These are phyloP conservation scores for Ophiorrhiza pumila DNA, from an alignment of 257 asterid genomes.

Conservation along the genomic window DNA sequence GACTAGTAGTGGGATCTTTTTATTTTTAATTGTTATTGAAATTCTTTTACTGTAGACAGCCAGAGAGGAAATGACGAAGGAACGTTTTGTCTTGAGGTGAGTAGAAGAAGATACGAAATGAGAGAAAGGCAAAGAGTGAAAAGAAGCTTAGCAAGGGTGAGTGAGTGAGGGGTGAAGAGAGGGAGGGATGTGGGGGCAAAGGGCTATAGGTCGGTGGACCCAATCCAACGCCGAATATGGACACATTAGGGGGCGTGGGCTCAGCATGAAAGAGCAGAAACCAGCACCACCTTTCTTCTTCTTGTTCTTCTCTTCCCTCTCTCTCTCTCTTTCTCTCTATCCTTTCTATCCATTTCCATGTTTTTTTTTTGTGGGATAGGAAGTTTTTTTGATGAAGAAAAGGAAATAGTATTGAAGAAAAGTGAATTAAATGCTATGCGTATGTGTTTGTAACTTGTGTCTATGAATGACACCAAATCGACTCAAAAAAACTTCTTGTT, in stretches of 20 bases:
- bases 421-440: conserved; percentile 12
- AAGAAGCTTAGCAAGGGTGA: too few species aligned
- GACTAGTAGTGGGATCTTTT: conserved; percentile 33
- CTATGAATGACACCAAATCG: conserved; percentile 47
- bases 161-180: background rate
- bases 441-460: conserved; percentile 39
- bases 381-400: background rate
- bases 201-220: conserved; percentile 44
- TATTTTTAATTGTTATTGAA: background rate
- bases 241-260: conserved; percentile 50
- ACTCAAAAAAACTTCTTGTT: conserved; percentile 35
- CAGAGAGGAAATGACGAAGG: conserved; percentile 47
- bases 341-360: background rate
- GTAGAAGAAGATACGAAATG: conserved; percentile 40
- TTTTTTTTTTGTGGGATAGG: background rate
- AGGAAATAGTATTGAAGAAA: background rate
- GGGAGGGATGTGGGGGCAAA: background rate
- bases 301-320: background rate
- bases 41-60: conserved; percentile 37
- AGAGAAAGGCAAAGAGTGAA: conserved; percentile 19
- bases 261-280: conserved; percentile 20
- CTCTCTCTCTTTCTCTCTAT: background rate
- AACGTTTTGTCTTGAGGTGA: conserved; percentile 40
- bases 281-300: conserved; percentile 7
- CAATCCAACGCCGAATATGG: conserved; percentile 51